Evolutionary conservation across 2,329 filamentous ascomycete genomes (phyloP).

Genomic region (Fusarium decemcellulare): DNA sequence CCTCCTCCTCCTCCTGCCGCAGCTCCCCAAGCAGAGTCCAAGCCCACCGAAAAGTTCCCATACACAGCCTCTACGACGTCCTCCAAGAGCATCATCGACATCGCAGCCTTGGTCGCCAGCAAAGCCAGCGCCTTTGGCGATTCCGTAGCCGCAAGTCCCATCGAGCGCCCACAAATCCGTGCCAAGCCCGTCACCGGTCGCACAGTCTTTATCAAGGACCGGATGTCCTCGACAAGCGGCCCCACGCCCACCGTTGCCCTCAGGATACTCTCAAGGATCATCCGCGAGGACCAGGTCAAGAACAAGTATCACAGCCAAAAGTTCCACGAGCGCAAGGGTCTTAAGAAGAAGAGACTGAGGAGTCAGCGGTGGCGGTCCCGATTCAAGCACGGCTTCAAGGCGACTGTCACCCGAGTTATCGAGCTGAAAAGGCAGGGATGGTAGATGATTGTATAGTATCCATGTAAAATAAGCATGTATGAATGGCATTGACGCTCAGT

Average conservation of each 20-base stretch:
- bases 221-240: constrained; percentile 46
- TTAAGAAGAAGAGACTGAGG: constrained; percentile 83
- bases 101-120: constrained; percentile 54
- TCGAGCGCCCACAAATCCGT: constrained; percentile 48
- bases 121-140: constrained; percentile 45
- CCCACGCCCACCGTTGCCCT: constrained; percentile 62
- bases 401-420: constrained; percentile 74
- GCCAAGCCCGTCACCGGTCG: constrained; percentile 54
- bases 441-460: constrained; percentile 61
- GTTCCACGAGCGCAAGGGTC: constrained; percentile 81
- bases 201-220: constrained; percentile 56
- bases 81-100: constrained; percentile 48
- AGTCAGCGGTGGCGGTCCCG: constrained; percentile 77
- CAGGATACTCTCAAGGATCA: constrained; percentile 55
- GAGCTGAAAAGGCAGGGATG: constrained; percentile 84
- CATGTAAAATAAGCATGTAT: constrained; percentile 48
- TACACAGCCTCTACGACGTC: constrained; percentile 46
- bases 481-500: constrained; percentile 11
- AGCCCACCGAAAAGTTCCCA: constrained; percentile 28
- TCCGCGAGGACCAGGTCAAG: constrained; percentile 69
- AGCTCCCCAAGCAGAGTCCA: constrained; percentile 6
- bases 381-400: constrained; percentile 79
- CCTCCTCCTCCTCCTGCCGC: constrained; percentile 28
- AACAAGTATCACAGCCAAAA: constrained; percentile 70
- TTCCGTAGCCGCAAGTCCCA: constrained; percentile 37